These are phyloP conservation scores for Aspergillus carlsbadensis DNA, from an alignment of 495 filamentous ascomycete genomes.

Conservation along the genomic window DNA sequence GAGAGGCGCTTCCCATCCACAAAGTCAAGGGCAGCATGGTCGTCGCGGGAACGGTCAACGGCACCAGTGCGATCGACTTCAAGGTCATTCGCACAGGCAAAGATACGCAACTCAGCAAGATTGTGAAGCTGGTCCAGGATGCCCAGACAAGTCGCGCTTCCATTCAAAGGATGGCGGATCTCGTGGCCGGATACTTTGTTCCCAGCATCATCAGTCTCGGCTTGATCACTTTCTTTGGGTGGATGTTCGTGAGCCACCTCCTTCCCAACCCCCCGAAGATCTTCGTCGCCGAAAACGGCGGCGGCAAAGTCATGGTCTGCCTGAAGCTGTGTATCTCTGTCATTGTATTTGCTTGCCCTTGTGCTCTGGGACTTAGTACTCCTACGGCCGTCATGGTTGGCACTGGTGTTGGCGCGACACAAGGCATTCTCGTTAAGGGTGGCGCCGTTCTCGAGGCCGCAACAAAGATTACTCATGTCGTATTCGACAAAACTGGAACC, in stretches of 20 bases:
- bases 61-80: slow-evolving; percentile 87
- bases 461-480: slow-evolving; percentile 86
- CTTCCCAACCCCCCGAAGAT: slow-evolving; percentile 82
- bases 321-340: slow-evolving; percentile 97
- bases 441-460: slow-evolving; percentile 90
- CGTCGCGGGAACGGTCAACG: slow-evolving; percentile 97
- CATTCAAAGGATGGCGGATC: slow-evolving; percentile 92
- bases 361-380: slow-evolving; percentile 88
- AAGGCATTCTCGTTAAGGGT: slow-evolving; percentile 95
- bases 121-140: slow-evolving; percentile 94
- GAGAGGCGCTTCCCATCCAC: slow-evolving; percentile 89
- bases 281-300: slow-evolving; percentile 75
- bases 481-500: slow-evolving; percentile 99
- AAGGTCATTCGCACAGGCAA: slow-evolving; percentile 88
- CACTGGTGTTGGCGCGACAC: slow-evolving; percentile 92
- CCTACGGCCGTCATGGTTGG: slow-evolving; percentile 99
- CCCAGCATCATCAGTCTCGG: slow-evolving; percentile 85
- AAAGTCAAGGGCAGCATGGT: slow-evolving; percentile 77
- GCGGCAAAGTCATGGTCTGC: slow-evolving; percentile 93
- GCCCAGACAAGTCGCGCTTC: slow-evolving; percentile 93
- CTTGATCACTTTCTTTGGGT: slow-evolving; percentile 78
- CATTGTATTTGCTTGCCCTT: slow-evolving; percentile 97
- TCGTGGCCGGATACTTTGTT: slow-evolving; percentile 91
- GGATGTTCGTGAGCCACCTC: slow-evolving; percentile 93
- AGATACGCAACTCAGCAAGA: slow-evolving; percentile 96